Conservation (phyloP, 2,329 filamentous ascomycete species). For the Colletotrichum spinosum region DNA sequence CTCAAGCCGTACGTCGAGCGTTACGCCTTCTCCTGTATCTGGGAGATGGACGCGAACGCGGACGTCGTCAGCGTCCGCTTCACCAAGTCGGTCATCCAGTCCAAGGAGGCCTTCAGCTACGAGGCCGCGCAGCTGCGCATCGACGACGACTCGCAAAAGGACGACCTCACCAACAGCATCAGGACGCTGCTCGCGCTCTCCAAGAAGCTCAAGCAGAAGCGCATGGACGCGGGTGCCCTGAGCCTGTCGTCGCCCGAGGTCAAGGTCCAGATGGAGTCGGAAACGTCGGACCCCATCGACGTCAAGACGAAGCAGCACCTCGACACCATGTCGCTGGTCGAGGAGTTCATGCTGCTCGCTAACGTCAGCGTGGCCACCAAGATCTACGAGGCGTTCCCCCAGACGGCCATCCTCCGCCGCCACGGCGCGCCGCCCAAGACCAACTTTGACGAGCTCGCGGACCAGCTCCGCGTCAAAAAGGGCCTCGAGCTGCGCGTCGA, state of each 20-base stretch:
- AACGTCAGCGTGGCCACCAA: conserved; percentile 94
- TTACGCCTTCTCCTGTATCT: conserved; percentile 85
- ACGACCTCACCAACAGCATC: conserved; percentile 92
- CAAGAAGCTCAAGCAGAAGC: conserved; percentile 92
- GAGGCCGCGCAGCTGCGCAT: conserved; percentile 95
- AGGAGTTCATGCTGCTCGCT: conserved; percentile 99
- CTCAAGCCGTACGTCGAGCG: conserved; percentile 98
- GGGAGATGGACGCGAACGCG: conserved; percentile 89
- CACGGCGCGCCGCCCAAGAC: conserved; percentile 93
- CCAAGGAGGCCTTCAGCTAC: conserved; percentile 96
- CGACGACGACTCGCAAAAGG: conserved; percentile 87
- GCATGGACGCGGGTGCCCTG: conserved; percentile 94
- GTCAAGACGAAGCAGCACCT: conserved; percentile 95
- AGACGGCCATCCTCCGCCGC: conserved; percentile 92
- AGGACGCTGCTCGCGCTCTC: conserved; percentile 87
- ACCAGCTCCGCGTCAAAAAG: conserved; percentile 90
- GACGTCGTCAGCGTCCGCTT: conserved; percentile 89
- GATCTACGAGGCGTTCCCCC: conserved; percentile 91
- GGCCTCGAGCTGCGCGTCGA: conserved; percentile 84
- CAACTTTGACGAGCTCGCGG: conserved; percentile 94
- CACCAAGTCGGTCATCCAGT: conserved; percentile 98
- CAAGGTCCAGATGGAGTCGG: conserved; percentile 92
- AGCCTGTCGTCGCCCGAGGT: conserved; percentile 99
- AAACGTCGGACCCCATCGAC: conserved; percentile 95
- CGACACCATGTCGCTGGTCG: conserved; percentile 96